A percentile compares a stretch with the other conserved stretches of the same genome.
Conservation (phyloP, 129 eudicot species). For the Escallonia herrerae region DNA sequence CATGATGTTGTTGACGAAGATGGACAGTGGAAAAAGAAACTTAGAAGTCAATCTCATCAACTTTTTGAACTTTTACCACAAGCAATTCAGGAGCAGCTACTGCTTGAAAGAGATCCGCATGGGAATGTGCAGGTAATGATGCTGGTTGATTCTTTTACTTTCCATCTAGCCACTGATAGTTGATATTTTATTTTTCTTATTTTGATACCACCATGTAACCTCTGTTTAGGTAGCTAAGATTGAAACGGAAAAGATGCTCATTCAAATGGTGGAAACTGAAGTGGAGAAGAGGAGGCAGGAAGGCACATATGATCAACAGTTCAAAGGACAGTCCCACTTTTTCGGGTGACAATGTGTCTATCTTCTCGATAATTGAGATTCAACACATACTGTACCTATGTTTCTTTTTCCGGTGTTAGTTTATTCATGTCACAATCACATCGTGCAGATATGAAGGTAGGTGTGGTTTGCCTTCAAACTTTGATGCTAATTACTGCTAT, state of each 20-base stretch:
- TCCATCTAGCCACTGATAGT: not conserved
- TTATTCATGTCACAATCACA: constrained; percentile 2
- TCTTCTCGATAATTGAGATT: not conserved
- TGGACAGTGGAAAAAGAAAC: constrained; percentile 90
- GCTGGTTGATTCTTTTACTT: constrained; percentile 2
- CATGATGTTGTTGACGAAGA: constrained; percentile 68
- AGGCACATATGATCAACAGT: constrained; percentile 24
- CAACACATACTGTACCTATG: too few species aligned
- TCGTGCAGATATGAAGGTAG: constrained; percentile 13
- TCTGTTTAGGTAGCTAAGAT: not conserved
- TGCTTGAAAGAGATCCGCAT: constrained; percentile 18
- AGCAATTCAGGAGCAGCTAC: constrained; percentile 30
- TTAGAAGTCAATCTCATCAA: constrained; percentile 53
- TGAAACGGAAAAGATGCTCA: too few species aligned
- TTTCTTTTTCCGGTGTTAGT: not conserved
- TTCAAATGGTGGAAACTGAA: too few species aligned
- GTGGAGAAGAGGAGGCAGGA: too few species aligned
- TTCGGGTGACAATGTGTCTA: constrained; percentile 38
- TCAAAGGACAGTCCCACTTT: constrained; percentile 9
- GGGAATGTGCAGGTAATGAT: not conserved
- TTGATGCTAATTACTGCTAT: too few species aligned
- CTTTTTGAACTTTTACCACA: too few species aligned
- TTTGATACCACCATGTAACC: not conserved
- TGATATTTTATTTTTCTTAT: not conserved
- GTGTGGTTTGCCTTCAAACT: too few species aligned